Conservation (phyloP, 108 stramenopile genomes). For the Thalassiosira profunda region DNA sequence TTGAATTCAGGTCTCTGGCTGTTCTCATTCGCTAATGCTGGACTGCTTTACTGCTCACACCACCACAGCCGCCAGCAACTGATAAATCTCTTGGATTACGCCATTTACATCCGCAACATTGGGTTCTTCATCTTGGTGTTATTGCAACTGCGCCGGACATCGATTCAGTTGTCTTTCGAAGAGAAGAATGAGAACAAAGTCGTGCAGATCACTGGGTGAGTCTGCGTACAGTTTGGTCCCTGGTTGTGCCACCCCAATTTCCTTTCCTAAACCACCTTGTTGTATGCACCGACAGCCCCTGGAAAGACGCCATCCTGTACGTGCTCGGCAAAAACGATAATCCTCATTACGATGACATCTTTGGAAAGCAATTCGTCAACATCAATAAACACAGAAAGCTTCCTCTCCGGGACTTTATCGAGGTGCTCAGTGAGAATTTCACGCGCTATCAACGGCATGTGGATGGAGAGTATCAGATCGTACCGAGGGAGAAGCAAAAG, state of each 20-base stretch:
- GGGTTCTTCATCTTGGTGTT: slow-evolving; percentile 55
- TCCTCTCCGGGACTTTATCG: slow-evolving; percentile 52
- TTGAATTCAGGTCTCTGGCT: too few species aligned
- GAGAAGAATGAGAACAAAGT: slow-evolving; percentile 48
- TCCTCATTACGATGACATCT: slow-evolving; percentile 42
- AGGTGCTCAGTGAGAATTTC: slow-evolving; percentile 48
- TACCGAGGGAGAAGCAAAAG: slow-evolving; percentile 59
- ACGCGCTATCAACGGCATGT: slow-evolving; percentile 49
- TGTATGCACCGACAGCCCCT: slow-evolving; percentile 22
- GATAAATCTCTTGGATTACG: slow-evolving; percentile 58
- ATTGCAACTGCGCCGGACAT: slow-evolving; percentile 40
- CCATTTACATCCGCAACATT: slow-evolving; percentile 51
- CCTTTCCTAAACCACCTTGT: neutral
- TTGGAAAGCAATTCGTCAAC: slow-evolving; percentile 52
- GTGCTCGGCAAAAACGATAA: slow-evolving; percentile 23
- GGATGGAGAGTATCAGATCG: slow-evolving; percentile 52
- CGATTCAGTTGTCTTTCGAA: slow-evolving; percentile 28
- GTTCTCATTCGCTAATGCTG: too few species aligned
- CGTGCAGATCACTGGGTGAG: slow-evolving; percentile 48
- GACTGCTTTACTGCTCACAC: too few species aligned
- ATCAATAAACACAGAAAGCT: slow-evolving; percentile 42
- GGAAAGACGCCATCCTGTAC: slow-evolving; percentile 55
- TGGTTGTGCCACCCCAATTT: neutral
- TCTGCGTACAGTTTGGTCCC: neutral
- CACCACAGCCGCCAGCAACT: slow-evolving; percentile 53